These are phyloP conservation scores for Bryoerythrophyllum caledonicum DNA, from an alignment of 225 moss, liverwort and hornwort species.

Conservation along the genomic window DNA sequence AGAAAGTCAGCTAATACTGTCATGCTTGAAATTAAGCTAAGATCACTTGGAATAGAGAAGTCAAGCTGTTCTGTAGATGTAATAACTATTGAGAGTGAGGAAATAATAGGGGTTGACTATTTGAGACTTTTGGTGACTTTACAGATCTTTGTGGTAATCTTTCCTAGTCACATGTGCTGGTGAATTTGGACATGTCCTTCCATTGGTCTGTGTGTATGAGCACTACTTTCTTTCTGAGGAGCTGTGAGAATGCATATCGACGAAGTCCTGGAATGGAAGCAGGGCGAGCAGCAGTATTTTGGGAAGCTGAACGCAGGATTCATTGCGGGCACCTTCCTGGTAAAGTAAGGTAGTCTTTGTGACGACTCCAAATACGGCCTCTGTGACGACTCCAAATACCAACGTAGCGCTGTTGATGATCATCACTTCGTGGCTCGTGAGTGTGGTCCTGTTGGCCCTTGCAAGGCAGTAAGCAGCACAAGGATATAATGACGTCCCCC, in stretches of 20 bases:
- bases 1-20: too few species aligned
- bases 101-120: too few species aligned
- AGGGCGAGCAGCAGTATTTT: conserved; percentile 68
- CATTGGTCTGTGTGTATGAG: neutral
- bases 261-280: conserved; percentile 3
- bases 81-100: too few species aligned
- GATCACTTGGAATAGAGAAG: too few species aligned
- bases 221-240: neutral
- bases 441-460: conserved; percentile 47
- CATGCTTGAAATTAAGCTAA: too few species aligned
- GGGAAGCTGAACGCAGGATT: conserved; percentile 60
- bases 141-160: neutral
- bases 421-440: conserved; percentile 16
- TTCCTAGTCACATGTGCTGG: neutral
- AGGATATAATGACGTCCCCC: neutral
- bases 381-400: conserved; percentile 62
- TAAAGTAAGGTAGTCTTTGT: conserved; percentile 78
- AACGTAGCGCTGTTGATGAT: conserved; percentile 59
- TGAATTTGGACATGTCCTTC: neutral
- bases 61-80: too few species aligned
- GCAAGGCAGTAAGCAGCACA: conserved; percentile 25
- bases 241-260: neutral
- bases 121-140: too few species aligned
- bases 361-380: too few species aligned
- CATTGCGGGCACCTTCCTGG: conserved; percentile 62